phyloP scores from a whole-genome alignment of 23 red algal genomes.

The Agarophyton chilense region DNA sequence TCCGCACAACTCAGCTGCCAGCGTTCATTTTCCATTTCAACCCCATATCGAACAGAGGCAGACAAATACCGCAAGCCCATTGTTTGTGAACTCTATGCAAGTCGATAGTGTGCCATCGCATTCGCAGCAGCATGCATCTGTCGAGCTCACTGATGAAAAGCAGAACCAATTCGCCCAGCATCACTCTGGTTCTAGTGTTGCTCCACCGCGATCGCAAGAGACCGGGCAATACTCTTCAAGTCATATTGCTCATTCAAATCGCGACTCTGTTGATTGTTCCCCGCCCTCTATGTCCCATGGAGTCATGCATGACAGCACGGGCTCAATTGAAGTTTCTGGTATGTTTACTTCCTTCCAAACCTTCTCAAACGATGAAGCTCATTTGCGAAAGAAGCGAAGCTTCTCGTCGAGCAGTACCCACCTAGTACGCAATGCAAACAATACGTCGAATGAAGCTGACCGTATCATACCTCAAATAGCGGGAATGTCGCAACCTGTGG shows the following conservation, averaged over 20 bases:
- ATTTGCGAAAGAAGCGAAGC: background rate
- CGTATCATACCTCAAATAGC: background rate
- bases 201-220: background rate
- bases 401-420: background rate
- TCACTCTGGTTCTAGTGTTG: background rate
- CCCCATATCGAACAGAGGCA: background rate
- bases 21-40: background rate
- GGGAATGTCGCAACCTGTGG: background rate
- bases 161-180: background rate
- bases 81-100: background rate
- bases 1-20: background rate
- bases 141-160: background rate
- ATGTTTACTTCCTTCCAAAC: background rate
- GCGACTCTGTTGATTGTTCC: background rate
- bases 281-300: background rate
- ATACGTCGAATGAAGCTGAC: background rate
- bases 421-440: background rate
- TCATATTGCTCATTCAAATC: background rate
- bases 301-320: background rate
- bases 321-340: background rate
- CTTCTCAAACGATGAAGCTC: background rate
- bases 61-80: background rate
- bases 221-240: background rate
- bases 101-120: background rate
- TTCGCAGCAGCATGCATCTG: background rate